A percentile compares a stretch with the other conserved stretches of the same genome.
Evolutionary conservation across 2,329 filamentous ascomycete genomes (phyloP).

Genomic region (Fusarium sterilihyphosum): DNA sequence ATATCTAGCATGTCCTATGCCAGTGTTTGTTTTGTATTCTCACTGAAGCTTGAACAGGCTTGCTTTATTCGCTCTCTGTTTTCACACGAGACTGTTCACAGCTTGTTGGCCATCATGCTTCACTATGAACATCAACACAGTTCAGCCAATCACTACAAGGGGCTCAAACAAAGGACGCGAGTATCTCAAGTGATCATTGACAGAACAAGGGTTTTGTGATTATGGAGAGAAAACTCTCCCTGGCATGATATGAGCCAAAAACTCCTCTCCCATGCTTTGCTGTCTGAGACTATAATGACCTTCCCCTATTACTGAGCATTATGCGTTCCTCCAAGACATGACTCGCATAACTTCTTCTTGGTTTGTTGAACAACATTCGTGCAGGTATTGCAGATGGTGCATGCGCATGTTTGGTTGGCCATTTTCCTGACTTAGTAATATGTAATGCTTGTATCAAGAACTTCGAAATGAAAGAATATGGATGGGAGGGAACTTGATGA

Average conservation of each 20-base stretch:
- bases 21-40: accelerated
- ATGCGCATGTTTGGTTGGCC: not conserved
- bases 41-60: accelerated
- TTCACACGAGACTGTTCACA: accelerated
- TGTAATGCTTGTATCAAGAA: too few species aligned
- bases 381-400: not conserved
- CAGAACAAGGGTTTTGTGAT: too few species aligned
- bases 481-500: too few species aligned
- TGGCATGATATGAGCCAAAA: accelerated
- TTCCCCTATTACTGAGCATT: not conserved
- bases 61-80: accelerated
- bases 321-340: not conserved
- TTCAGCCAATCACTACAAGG: accelerated
- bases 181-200: accelerated
- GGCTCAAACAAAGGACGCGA: accelerated
- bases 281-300: accelerated
- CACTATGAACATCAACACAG: too few species aligned
- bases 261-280: too few species aligned
- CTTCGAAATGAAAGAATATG: not conserved
- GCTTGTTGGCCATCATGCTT: accelerated
- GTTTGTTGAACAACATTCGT: not conserved
- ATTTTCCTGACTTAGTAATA: accelerated
- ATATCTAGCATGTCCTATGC: not conserved
- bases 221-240: accelerated
- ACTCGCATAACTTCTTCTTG: not conserved